Evolutionary conservation across 1,284 basidiomycete species (phyloP).

Genomic region (Trichosporon faecale): DNA sequence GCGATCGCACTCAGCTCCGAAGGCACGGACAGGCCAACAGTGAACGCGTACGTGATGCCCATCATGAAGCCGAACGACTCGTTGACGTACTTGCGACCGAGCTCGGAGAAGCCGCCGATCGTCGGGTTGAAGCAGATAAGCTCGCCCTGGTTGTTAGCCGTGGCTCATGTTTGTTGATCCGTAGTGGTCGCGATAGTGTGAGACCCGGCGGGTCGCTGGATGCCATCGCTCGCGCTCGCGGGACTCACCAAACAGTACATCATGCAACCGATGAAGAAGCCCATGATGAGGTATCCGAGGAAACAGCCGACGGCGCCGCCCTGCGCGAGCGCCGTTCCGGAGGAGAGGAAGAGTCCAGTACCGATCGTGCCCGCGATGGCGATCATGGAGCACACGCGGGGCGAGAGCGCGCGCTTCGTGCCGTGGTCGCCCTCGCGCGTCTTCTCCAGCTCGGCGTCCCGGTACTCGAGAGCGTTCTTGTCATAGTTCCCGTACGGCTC

Average conservation of each 20-base stretch:
- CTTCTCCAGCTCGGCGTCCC: slow-evolving; percentile 10
- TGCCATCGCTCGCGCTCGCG: background rate
- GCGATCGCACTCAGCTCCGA: slow-evolving; percentile 73
- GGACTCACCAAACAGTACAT: slow-evolving; percentile 19
- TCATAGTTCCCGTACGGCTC: background rate
- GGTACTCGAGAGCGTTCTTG: slow-evolving; percentile 8
- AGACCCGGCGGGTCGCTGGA: too few species aligned
- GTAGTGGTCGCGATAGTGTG: background rate
- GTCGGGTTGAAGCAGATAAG: slow-evolving; percentile 21
- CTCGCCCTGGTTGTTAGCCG: slow-evolving; percentile 12
- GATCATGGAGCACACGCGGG: slow-evolving; percentile 18
- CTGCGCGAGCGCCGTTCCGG: slow-evolving; percentile 10
- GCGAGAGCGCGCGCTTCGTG: slow-evolving; percentile 22
- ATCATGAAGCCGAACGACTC: slow-evolving; percentile 26
- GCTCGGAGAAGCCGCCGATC: slow-evolving; percentile 26
- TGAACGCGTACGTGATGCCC: slow-evolving; percentile 26
- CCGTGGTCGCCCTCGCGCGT: slow-evolving; percentile 20
- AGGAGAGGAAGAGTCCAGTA: slow-evolving; percentile 17
- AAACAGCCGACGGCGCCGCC: slow-evolving; percentile 13
- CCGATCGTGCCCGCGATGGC: slow-evolving; percentile 19
- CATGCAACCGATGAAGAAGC: slow-evolving; percentile 21
- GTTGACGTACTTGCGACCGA: slow-evolving; percentile 28
- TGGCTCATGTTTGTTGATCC: background rate
- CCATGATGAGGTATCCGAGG: slow-evolving; percentile 32
- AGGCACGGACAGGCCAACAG: slow-evolving; percentile 25